Evolutionary conservation across 2,329 filamentous ascomycete genomes (phyloP).

Genomic region (Ascochyta pisi): DNA sequence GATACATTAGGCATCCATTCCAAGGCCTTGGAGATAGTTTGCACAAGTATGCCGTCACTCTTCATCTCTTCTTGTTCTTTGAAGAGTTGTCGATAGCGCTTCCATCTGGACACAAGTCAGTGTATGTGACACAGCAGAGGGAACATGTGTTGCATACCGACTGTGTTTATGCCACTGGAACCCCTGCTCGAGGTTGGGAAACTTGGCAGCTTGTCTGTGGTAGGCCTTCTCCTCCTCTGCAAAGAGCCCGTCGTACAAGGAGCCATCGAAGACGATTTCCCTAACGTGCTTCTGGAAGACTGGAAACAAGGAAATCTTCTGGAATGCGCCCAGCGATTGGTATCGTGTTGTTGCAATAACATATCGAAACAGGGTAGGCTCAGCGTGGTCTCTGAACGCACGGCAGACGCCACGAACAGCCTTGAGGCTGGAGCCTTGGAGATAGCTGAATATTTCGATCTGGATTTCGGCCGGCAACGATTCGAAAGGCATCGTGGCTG

Average conservation of each 20-base stretch:
- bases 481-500: conserved; percentile 15
- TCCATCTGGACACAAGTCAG: conserved; percentile 26
- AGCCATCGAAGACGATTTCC: conserved; percentile 43
- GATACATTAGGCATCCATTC: conserved; percentile 34
- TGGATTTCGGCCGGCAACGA: conserved; percentile 39
- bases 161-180: conserved; percentile 23
- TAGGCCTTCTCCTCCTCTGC: conserved; percentile 23
- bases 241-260: conserved; percentile 26
- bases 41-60: conserved; percentile 29
- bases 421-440: conserved; percentile 33
- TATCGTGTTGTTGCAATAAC: conserved; percentile 39
- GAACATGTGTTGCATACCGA: conserved; percentile 10
- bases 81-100: conserved; percentile 32
- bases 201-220: conserved; percentile 1
- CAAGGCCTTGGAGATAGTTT: conserved; percentile 31
- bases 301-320: conserved; percentile 34
- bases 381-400: conserved; percentile 32
- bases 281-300: conserved; percentile 36
- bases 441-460: conserved; percentile 37
- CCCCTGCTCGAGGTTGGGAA: conserved; percentile 9
- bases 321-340: conserved; percentile 35
- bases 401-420: conserved; percentile 28
- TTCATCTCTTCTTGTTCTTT: conserved; percentile 39
- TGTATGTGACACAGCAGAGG: not conserved
- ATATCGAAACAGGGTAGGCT: conserved; percentile 33